Base-by-base conservation (phyloP, 2,329 filamentous ascomycete species). In the Neofusicoccum cordaticola region DNA sequence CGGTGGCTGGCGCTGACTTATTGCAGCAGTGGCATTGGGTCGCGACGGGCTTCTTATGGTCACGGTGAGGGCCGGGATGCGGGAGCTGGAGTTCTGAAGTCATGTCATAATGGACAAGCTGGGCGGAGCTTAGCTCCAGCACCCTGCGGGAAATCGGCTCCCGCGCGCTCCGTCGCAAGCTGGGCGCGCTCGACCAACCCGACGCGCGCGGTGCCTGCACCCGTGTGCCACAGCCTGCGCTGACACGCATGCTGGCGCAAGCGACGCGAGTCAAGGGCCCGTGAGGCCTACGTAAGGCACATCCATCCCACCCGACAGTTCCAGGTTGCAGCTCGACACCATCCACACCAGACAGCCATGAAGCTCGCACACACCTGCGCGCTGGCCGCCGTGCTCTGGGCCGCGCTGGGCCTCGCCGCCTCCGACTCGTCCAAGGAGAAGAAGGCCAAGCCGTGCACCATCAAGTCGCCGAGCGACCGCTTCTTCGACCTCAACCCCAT, bases 401-500 rank as follows among this genome's bases (percentile, higher is more conserved):
- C 75, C 66, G 71, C 67, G 48, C 67, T 68, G 60, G 69, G 68
- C 65, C 71, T 77, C 42, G 77, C 78, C 53, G 74, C 77, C 27
- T 75, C 80, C 42, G 73, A 78, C 66, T 71, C 79, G 69, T 74
- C 81, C 72, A 75, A 76, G 45, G 73, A 61, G 69, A 79, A 82
- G 66, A 71, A 78, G n/a, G 73, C 79, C 50, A 81, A 82, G 63
- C 83, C 86, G 67, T 89, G 87, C 73, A 87, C 86, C n/a, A 84
- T 86, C 64, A 82, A 83, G 67, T 88, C 86, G 27, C 83, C 86
- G 3, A 82, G 80, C n/a, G 85, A 86, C 64, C 79, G 84, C 63
- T 89, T 86, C 79, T 89, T 87, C 77, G 86, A 89, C 71, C 79
- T 89, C 34, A 87, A 82, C 68, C 79, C 83, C 7, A 81, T 89